Conservation (phyloP, 805 yeast genomes). For the Suhomyces sp. region DNA sequence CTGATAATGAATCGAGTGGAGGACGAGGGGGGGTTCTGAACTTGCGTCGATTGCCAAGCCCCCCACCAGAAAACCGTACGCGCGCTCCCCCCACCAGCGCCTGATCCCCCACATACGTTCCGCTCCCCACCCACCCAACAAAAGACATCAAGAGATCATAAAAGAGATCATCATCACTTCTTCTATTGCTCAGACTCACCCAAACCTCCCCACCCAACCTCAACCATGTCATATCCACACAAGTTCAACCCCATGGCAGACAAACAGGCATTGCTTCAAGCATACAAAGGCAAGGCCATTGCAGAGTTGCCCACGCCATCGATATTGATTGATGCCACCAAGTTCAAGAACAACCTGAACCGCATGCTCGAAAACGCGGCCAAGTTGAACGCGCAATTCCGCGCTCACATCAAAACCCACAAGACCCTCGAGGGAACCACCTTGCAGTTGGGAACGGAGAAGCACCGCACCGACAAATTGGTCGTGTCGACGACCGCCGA, state of each 20-base stretch:
- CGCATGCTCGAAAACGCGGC: slow-evolving; percentile 48
- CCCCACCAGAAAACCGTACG: too few relatives aligned
- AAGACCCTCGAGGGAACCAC: slow-evolving; percentile 60
- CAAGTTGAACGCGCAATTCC: slow-evolving; percentile 42
- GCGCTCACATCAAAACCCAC: slow-evolving; percentile 78
- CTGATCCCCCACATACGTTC: too few relatives aligned
- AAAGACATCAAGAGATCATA: too few relatives aligned
- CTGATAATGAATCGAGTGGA: background rate
- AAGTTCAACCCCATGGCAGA: slow-evolving; percentile 16
- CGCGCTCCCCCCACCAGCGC: too few relatives aligned
- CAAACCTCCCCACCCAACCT: too few relatives aligned
- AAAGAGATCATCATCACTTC: too few relatives aligned
- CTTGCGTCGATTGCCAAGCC: too few relatives aligned
- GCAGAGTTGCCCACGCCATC: slow-evolving; percentile 59
- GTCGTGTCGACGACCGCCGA: slow-evolving; percentile 71
- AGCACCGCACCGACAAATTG: slow-evolving; percentile 43
- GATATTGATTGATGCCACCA: slow-evolving; percentile 43
- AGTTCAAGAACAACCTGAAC: slow-evolving; percentile 44
- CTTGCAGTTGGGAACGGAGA: slow-evolving; percentile 49
- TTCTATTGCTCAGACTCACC: too few relatives aligned
- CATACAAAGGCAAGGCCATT: slow-evolving; percentile 41
- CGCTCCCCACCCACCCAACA: too few relatives aligned
- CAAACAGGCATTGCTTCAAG: slow-evolving; percentile 17
- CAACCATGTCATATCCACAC: slow-evolving; percentile 1
- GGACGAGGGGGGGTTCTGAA: too few relatives aligned